Base-by-base conservation (phyloP, 2,329 filamentous ascomycete species). In the Decorospora gaudefroyi region DNA sequence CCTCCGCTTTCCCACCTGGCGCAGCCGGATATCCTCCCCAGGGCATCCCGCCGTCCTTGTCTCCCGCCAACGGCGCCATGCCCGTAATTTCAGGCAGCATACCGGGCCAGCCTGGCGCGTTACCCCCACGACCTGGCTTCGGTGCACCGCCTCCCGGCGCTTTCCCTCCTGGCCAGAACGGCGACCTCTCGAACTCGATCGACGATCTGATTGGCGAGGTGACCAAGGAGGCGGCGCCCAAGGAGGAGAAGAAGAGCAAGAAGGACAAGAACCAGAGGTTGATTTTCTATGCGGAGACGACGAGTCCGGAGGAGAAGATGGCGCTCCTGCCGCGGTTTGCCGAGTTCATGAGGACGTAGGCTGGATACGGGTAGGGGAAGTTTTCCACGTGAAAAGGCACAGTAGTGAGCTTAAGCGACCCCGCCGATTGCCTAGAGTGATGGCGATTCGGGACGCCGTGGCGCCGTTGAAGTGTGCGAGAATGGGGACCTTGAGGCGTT, bases 251-350 rank as follows among this genome's bases (percentile, higher is more conserved):
- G 59, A 84, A 87, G 67, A 83, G 82, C 62, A 71, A 86, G 78
- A 86, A 86, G 69, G 85, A 84, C 64, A 62, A 68, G 53, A 67
- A 67, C 28, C 76, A 74, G 58, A 76, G 82, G 67, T 85, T 96
- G 80, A 78, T 95, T 19, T 96, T 93, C 74, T 84, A 84, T 51
- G 88, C 95, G 65, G 83, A 86, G 37, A 85, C 87, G 46, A 75
- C 84, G 62, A 93, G 88, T 62, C 88, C 90, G 1, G 91, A 96
- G 74, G 91, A 96, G 78, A 89, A 85, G 73, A 90, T 95, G 88
- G 86, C 89, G 18, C 74, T 76, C 65, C 75, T 93, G 74, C 78
- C 87, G 49, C 85, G 83, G 71, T 96, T 95, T 75, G 83, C 85
- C 0, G 53, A 55, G 29, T 62, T 59, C 39, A 52, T 57, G 36